These are phyloP conservation scores for Fusarium piperis DNA, from an alignment of 2,329 filamentous ascomycete species.

Conservation along the genomic window DNA sequence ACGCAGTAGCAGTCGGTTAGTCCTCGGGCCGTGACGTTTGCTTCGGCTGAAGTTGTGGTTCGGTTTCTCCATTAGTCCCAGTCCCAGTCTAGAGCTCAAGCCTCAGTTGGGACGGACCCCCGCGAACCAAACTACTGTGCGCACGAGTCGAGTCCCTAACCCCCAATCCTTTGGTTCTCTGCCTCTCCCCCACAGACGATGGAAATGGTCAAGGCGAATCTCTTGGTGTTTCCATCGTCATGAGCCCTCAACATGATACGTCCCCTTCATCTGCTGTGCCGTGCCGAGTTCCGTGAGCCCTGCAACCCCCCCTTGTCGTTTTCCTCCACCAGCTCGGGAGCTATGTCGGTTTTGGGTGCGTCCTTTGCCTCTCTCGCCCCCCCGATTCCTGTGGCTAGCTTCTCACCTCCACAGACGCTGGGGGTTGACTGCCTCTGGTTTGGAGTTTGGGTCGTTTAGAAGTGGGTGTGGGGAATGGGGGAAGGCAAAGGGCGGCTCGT, in stretches of 20 bases:
- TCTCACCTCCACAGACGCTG: neutral
- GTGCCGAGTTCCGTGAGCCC: conserved; percentile 36
- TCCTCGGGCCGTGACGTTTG: neutral
- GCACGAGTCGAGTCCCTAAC: neutral
- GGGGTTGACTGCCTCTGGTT: conserved; percentile 5
- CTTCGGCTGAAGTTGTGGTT: neutral
- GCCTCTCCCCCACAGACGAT: conserved; percentile 21
- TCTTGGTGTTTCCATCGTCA: neutral
- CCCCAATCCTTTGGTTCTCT: conserved; percentile 16
- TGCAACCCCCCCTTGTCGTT: conserved; percentile 12
- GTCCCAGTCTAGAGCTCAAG: neutral
- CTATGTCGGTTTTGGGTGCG: conserved; percentile 27
- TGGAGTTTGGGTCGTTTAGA: neutral
- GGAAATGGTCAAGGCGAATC: neutral
- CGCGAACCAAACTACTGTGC: conserved; percentile 24
- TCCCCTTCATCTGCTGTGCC: conserved; percentile 17
- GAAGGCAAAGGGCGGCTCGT: conserved; percentile 7
- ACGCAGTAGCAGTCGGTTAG: neutral
- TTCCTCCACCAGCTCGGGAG: conserved; percentile 31
- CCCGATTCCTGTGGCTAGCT: neutral
- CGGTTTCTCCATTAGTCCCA: neutral
- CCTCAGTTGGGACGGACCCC: conserved; percentile 2
- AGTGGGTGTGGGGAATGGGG: conserved; percentile 31
- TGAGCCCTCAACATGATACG: neutral
- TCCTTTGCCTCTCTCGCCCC: conserved; percentile 7